Evolutionary conservation across 2,329 filamentous ascomycete genomes (phyloP).

Genomic region (Amphichorda felina): DNA sequence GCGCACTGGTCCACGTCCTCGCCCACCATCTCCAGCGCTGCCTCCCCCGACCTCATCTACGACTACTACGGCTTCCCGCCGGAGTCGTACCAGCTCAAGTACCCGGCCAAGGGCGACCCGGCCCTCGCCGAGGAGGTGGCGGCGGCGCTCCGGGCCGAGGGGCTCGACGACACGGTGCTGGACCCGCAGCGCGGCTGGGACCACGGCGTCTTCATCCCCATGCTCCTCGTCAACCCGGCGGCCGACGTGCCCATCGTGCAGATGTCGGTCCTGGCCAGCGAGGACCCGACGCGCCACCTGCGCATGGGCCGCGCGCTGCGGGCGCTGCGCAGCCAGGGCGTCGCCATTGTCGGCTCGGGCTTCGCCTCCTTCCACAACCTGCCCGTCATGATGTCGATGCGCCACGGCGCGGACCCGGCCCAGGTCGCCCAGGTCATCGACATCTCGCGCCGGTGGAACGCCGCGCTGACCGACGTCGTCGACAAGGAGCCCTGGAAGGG

Average conservation of each 20-base stretch:
- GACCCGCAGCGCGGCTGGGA: constrained; percentile 38
- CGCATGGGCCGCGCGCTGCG: constrained; percentile 40
- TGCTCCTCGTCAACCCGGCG: constrained; percentile 39
- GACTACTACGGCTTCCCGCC: constrained; percentile 49
- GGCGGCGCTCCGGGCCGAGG: constrained; percentile 30
- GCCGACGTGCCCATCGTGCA: constrained; percentile 45
- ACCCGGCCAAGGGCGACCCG: constrained; percentile 43
- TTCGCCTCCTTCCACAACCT: constrained; percentile 48
- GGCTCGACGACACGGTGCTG: constrained; percentile 25
- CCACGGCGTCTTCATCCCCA: constrained; percentile 48
- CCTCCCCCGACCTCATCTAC: constrained; percentile 36
- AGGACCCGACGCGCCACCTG: constrained; percentile 35
- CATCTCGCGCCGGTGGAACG: constrained; percentile 30
- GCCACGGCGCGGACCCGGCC: constrained; percentile 7
- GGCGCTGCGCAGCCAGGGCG: constrained; percentile 34
- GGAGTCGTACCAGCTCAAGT: constrained; percentile 41
- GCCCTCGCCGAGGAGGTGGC: constrained; percentile 36
- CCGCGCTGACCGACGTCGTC: constrained; percentile 22
- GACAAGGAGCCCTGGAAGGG: constrained; percentile 21
- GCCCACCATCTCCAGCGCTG: constrained; percentile 38
- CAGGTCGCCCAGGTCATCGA: constrained; percentile 10
- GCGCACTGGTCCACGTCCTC: constrained; percentile 41
- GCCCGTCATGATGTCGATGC: constrained; percentile 14
- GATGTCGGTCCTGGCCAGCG: constrained; percentile 39
- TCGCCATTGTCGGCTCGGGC: constrained; percentile 49